Conservation (phyloP, 352 stramenopile genomes). For the Phytophthora pistaciae region DNA sequence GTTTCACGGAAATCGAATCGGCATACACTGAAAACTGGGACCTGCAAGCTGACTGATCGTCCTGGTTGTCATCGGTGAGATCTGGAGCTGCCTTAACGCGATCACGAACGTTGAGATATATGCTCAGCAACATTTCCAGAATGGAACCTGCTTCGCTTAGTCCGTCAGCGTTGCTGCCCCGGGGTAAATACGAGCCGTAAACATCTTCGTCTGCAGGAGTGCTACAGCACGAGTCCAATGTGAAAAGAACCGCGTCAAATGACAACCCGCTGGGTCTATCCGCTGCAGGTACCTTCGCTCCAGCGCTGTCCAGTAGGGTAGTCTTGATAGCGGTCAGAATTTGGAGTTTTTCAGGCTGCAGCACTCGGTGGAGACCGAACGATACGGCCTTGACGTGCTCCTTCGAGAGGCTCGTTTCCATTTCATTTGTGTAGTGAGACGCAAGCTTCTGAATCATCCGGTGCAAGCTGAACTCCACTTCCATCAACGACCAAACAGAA, state of each 20-base stretch:
- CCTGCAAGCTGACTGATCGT: slow-evolving; percentile 1
- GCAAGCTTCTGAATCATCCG: slow-evolving; percentile 54
- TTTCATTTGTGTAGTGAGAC: slow-evolving; percentile 32
- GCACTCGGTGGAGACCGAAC: slow-evolving; percentile 44
- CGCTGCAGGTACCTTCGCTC: background rate
- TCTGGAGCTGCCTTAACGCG: slow-evolving; percentile 16
- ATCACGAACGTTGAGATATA: slow-evolving; percentile 49
- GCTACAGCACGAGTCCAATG: slow-evolving; percentile 47
- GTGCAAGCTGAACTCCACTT: slow-evolving; percentile 65
- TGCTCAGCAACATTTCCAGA: slow-evolving; percentile 40
- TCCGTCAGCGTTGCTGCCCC: slow-evolving; percentile 3
- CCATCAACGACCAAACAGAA: slow-evolving; percentile 61
- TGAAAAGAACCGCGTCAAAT: slow-evolving; percentile 49
- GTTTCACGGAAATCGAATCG: slow-evolving; percentile 56
- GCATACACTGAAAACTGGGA: slow-evolving; percentile 58
- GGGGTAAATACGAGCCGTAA: slow-evolving; percentile 15
- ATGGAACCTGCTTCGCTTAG: slow-evolving; percentile 21
- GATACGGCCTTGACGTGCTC: slow-evolving; percentile 40
- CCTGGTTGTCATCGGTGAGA: slow-evolving; percentile 1
- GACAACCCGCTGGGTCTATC: slow-evolving; percentile 36
- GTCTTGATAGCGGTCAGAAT: slow-evolving; percentile 32
- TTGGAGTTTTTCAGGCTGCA: slow-evolving; percentile 35
- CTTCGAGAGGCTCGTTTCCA: slow-evolving; percentile 47
- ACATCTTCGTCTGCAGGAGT: slow-evolving; percentile 18
- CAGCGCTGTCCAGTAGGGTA: slow-evolving; percentile 10